phyloP scores from a whole-genome alignment of 768 basidiomycete species.

The Trametes cinnabarina region DNA sequence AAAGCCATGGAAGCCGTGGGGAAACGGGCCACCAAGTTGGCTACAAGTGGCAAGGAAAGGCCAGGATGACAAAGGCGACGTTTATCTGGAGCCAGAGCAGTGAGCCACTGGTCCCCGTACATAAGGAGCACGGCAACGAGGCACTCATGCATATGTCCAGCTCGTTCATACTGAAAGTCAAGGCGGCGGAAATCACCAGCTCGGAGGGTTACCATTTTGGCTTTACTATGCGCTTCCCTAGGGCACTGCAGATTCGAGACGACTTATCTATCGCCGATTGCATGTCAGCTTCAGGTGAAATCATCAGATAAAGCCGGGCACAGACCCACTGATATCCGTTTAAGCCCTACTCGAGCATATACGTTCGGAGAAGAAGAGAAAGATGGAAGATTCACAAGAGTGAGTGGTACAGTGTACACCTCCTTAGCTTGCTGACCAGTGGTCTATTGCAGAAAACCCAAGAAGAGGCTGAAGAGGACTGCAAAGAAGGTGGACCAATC shows the following conservation, averaged over 20 bases:
- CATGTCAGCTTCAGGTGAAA: conserved; percentile 62
- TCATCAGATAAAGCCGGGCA: not conserved
- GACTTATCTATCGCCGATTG: conserved; percentile 74
- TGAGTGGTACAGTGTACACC: conserved; percentile 26
- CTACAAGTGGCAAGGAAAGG: conserved; percentile 56
- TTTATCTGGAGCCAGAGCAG: conserved; percentile 90
- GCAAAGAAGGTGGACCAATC: conserved; percentile 52
- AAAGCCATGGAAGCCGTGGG: conserved; percentile 82
- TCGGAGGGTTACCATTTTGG: conserved; percentile 69
- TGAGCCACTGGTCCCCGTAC: conserved; percentile 33
- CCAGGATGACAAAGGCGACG: conserved; percentile 82
- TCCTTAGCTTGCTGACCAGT: too few species aligned
- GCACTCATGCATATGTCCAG: conserved; percentile 37
- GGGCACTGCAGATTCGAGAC: conserved; percentile 76
- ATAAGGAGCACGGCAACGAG: too few species aligned
- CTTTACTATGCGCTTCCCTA: conserved; percentile 92
- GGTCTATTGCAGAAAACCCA: conserved; percentile 32
- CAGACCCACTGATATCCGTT: not conserved
- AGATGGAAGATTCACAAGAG: conserved; percentile 63
- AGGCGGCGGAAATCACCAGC: conserved; percentile 86
- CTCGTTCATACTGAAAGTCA: conserved; percentile 91
- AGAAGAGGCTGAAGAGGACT: conserved; percentile 60
- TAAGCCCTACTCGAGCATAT: conserved; percentile 60
- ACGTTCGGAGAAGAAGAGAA: conserved; percentile 68
- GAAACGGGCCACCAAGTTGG: conserved; percentile 74